These are phyloP conservation scores for Plantago major DNA, from an alignment of 257 asterid genomes.

Conservation along the genomic window DNA sequence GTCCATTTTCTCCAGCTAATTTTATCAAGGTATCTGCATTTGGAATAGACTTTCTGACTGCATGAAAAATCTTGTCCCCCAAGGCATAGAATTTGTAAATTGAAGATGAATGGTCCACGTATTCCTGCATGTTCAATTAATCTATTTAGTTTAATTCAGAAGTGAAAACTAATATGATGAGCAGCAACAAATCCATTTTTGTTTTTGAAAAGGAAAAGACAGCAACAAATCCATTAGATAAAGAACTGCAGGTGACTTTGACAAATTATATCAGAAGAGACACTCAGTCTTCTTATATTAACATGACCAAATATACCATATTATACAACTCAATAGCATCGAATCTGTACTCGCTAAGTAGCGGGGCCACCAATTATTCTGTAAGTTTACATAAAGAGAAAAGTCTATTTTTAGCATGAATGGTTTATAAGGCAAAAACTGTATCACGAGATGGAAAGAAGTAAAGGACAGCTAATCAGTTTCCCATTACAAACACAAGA, in stretches of 20 bases:
- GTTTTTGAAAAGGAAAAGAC: background rate
- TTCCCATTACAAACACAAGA: constrained; percentile 10
- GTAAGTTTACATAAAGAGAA: constrained; percentile 2
- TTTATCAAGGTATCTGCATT: constrained; percentile 66
- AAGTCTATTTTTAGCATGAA: constrained; percentile 5
- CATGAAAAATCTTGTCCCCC: constrained; percentile 70
- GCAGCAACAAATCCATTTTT: constrained; percentile 12
- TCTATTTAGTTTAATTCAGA: constrained; percentile 8
- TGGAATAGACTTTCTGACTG: constrained; percentile 84
- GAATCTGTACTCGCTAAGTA: constrained; percentile 2
- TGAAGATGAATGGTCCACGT: constrained; percentile 87
- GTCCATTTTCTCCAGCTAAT: constrained; percentile 46
- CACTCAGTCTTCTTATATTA: background rate
- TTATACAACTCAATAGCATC: constrained; percentile 13
- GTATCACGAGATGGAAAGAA: background rate
- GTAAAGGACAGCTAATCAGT: constrained; percentile 2
- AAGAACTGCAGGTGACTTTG: constrained; percentile 8
- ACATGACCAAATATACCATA: constrained; percentile 1
- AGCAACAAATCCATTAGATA: constrained; percentile 20
- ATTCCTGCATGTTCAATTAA: constrained; percentile 61
- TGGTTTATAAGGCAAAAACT: background rate
- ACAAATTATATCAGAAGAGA: background rate
- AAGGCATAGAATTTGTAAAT: constrained; percentile 81
- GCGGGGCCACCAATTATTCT: constrained; percentile 1
- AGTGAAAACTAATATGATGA: constrained; percentile 19